Evolutionary conservation across 2,329 filamentous ascomycete species (phyloP).

Genomic region (Blumeriella jaapii): DNA sequence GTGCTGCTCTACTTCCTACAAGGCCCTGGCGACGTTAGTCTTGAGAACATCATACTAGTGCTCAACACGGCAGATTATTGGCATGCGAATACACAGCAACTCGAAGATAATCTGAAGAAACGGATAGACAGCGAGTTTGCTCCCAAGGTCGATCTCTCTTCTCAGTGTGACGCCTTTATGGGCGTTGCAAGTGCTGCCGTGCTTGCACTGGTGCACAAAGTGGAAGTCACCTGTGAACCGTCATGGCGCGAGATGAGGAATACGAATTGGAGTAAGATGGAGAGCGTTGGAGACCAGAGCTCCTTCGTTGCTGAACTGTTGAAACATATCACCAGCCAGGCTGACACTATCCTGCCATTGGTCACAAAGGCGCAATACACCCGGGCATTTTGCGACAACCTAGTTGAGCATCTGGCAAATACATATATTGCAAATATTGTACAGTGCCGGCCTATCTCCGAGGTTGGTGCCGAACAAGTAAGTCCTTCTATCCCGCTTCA

Average conservation of each 20-base stretch:
- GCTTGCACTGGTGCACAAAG: constrained; percentile 68
- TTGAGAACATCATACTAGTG: constrained; percentile 75
- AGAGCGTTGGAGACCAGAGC: constrained; percentile 86
- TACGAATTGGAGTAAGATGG: constrained; percentile 88
- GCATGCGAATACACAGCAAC: constrained; percentile 81
- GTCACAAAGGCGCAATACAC: constrained; percentile 90
- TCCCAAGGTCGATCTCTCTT: constrained; percentile 73
- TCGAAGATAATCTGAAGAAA: constrained; percentile 89
- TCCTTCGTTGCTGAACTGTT: constrained; percentile 80
- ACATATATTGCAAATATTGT: constrained; percentile 76
- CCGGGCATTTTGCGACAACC: constrained; percentile 85
- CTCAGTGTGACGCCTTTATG: constrained; percentile 89
- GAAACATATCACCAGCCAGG: constrained; percentile 56
- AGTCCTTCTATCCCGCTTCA: constrained; percentile 7
- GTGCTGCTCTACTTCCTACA: constrained; percentile 66
- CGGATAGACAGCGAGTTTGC: constrained; percentile 73
- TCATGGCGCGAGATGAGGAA: constrained; percentile 97
- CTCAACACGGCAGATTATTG: constrained; percentile 97
- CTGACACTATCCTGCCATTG: constrained; percentile 62
- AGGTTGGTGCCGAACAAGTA: constrained; percentile 87
- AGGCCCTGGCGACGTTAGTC: constrained; percentile 34
- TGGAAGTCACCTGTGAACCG: constrained; percentile 72
- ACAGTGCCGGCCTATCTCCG: constrained; percentile 80
- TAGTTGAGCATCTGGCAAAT: constrained; percentile 78
- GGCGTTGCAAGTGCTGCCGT: constrained; percentile 86